phyloP scores from a whole-genome alignment of 345 rosid genomes.

The Citrus cavaleriei region DNA sequence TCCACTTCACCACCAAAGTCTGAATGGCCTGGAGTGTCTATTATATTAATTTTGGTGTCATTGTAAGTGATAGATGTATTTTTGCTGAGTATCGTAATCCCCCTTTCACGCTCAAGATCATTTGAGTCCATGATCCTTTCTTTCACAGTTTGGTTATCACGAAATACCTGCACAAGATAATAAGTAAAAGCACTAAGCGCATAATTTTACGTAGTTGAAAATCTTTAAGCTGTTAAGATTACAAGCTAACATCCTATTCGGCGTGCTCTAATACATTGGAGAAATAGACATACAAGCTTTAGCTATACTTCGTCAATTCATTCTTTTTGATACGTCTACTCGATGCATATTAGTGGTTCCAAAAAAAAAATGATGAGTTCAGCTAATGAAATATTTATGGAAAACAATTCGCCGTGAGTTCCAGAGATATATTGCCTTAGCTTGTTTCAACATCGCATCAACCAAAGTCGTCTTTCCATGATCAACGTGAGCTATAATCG shows the following conservation, averaged over 20 bases:
- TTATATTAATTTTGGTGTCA: constrained; percentile 81
- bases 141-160: constrained; percentile 86
- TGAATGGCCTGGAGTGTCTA: constrained; percentile 98
- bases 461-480: constrained; percentile 98
- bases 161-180: constrained; percentile 63
- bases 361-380: not conserved
- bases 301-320: not conserved
- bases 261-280: not conserved
- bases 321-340: not conserved
- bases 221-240: not conserved
- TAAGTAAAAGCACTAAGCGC: not conserved
- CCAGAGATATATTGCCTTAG: constrained; percentile 49
- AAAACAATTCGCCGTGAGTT: not conserved
- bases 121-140: constrained; percentile 98
- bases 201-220: not conserved
- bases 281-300: no score
- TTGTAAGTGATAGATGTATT: constrained; percentile 90
- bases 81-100: constrained; percentile 94
- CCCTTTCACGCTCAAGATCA: constrained; percentile 94
- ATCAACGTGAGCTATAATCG: constrained; percentile 97
- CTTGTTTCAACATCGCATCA: constrained; percentile 93
- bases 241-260: not conserved
- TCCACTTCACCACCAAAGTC: constrained; percentile 99
- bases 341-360: not conserved
- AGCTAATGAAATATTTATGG: not conserved